These are phyloP conservation scores for Artemisia annua DNA, from an alignment of 129 eudicot species.

Conservation along the genomic window DNA sequence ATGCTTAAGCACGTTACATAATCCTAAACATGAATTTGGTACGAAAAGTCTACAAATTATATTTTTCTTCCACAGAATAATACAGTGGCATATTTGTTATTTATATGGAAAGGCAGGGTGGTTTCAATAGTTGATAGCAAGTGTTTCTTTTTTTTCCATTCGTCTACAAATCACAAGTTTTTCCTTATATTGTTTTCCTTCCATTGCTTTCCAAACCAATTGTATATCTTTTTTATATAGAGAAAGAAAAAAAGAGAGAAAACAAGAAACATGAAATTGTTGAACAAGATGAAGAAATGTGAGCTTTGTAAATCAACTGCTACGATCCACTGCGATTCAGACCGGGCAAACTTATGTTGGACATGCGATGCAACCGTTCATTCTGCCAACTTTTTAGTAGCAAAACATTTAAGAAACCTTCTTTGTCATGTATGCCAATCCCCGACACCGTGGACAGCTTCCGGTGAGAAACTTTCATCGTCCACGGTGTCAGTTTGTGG, in stretches of 20 bases:
- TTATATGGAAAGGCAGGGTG: slow-evolving; percentile 19
- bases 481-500: slow-evolving; percentile 49
- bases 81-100: slow-evolving; percentile 31
- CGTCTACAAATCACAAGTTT: slow-evolving; percentile 10
- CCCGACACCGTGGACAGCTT: slow-evolving; percentile 53
- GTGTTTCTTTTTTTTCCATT: background rate
- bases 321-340: slow-evolving; percentile 58
- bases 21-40: too few relatives aligned
- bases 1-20: too few relatives aligned
- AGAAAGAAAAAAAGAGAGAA: background rate
- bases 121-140: slow-evolving; percentile 30
- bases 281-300: slow-evolving; percentile 47
- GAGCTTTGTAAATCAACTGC: slow-evolving; percentile 59
- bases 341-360: slow-evolving; percentile 69
- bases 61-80: background rate
- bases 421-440: slow-evolving; percentile 60
- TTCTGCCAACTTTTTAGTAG: slow-evolving; percentile 71
- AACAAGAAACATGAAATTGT: background rate
- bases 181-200: background rate
- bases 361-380: slow-evolving; percentile 69
- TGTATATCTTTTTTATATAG: background rate
- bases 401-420: slow-evolving; percentile 51
- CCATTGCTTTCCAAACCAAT: slow-evolving; percentile 14
- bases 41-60: background rate
- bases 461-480: slow-evolving; percentile 49